Percentiles rank a stretch among this genome's conserved stretches.
Evolutionary conservation across 2,329 filamentous ascomycete genomes (phyloP).

Genomic region (Talaromyces amestolkiae): DNA sequence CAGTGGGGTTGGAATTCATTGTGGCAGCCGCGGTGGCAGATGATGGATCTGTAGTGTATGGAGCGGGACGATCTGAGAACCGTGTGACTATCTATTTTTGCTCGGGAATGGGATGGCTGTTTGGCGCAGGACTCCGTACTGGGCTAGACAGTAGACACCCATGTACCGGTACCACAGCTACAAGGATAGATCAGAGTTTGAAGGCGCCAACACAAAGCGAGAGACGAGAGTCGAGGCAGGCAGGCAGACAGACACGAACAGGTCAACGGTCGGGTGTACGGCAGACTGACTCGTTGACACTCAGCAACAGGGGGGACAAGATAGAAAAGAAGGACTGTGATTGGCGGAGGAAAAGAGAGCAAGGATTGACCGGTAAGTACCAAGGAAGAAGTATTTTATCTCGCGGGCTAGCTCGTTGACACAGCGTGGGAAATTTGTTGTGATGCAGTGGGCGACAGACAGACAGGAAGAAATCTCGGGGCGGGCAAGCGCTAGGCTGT

Average conservation of each 20-base stretch:
- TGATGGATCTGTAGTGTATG: not conserved
- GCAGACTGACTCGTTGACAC: conserved; percentile 3
- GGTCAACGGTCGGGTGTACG: not conserved
- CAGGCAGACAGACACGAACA: not conserved
- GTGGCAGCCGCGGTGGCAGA: not conserved
- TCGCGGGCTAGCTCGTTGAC: not conserved
- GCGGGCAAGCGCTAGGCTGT: not conserved
- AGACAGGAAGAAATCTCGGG: not conserved
- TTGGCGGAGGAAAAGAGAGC: conserved; percentile 2
- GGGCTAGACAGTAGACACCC: not conserved
- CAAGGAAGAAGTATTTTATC: not conserved
- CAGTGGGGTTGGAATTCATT: conserved; percentile 34
- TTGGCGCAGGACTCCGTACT: not conserved
- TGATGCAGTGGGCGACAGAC: not conserved
- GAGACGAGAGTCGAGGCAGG: not conserved
- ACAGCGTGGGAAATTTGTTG: not conserved
- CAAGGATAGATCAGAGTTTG: not conserved
- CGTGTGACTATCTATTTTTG: not conserved
- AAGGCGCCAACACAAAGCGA: not conserved
- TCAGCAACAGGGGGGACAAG: not conserved
- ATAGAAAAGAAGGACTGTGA: not conserved
- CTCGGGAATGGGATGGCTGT: not conserved
- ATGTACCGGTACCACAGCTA: conserved; percentile 2
- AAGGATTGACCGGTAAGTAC: not conserved
- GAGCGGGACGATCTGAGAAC: conserved; percentile 5